These are phyloP conservation scores for Zymoseptoria tritici DNA, from an alignment of 2,329 filamentous ascomycete genomes.

Conservation along the genomic window DNA sequence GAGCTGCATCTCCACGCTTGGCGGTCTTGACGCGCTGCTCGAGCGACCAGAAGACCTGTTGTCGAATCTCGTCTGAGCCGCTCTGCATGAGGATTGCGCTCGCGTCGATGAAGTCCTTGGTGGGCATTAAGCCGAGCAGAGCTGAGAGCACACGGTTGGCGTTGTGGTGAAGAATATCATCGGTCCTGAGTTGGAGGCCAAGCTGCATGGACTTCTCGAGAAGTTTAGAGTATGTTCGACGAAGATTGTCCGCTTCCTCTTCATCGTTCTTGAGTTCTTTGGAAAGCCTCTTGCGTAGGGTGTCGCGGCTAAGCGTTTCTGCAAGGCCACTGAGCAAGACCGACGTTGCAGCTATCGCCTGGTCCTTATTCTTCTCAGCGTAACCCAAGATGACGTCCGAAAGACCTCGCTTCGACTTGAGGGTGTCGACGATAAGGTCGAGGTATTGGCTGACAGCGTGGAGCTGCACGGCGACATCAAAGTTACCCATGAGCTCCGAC, in stretches of 20 bases:
- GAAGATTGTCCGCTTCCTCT: conserved; percentile 17
- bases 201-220: conserved; percentile 43
- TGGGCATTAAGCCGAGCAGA: conserved; percentile 76
- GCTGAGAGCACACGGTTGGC: conserved; percentile 66
- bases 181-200: conserved; percentile 53
- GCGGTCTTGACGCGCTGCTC: conserved; percentile 71
- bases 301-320: conserved; percentile 24
- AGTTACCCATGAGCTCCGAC: conserved; percentile 63
- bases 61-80: conserved; percentile 62
- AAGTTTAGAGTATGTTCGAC: conserved; percentile 26
- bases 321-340: conserved; percentile 35
- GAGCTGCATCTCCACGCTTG: conserved; percentile 60
- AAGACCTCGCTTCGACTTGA: conserved; percentile 65
- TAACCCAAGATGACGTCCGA: conserved; percentile 65
- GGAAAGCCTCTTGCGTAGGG: conserved; percentile 21
- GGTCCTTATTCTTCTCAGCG: conserved; percentile 37
- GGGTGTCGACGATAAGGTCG: conserved; percentile 65
- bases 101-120: conserved; percentile 80
- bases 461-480: conserved; percentile 68
- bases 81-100: conserved; percentile 74
- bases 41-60: conserved; percentile 73
- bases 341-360: conserved; percentile 28
- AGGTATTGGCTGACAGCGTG: conserved; percentile 66
- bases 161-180: conserved; percentile 31
- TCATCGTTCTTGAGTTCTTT: conserved; percentile 20